Base-by-base conservation (phyloP, 768 basidiomycete species). In the Kwoniella heveanensis region DNA sequence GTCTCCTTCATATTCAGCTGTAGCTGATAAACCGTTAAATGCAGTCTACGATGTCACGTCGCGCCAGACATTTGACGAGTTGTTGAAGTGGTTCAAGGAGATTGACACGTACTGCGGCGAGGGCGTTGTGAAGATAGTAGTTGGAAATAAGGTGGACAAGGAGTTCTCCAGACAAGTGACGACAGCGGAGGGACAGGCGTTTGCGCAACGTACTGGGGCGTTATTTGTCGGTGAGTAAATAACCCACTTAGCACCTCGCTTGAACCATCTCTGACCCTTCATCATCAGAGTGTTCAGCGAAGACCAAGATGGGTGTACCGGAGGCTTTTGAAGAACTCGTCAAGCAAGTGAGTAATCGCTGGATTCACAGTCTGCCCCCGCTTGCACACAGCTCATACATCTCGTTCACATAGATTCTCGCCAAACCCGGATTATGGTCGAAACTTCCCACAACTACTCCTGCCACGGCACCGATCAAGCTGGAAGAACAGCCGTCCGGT, bases 21-120 rank as follows among this genome's bases (percentile, higher is more conserved):
- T 1, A 27, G 21, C 55, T 46, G 44, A 54, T 36, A 13, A 13
- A 36, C 32, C 13, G 6, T 12, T 46, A 30, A 26, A 12, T 15
- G 50, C 74, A 93, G 95, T 98, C 3, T 99, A 98, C 80, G 96
- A 98, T 80, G 91, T 97, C 36, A 86, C 94, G 7, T 92, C 88
- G 69, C 85, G 92, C 32, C 90, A 91, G 79, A 91, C 92, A 0
- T 98, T 94, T 76, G 92, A 97, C 22, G 90, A 92, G 9, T 86
- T 98, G n/a, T 88, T 92, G 17, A 84, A 88, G 62, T 99, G 96
- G 96, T 82, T 83, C 77, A 86, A 86, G 54, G 94, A 97, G 77
- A 87, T 98, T 6, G 93, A 97, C 75, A 94, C 91, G 12, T 97
- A 96, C 76, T 90, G 94, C 57, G 87, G 87, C 1, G 83, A 84